These are phyloP conservation scores for Aechmea fasciata DNA, from an alignment of 176 grass and related monocot genomes.

Conservation along the genomic window DNA sequence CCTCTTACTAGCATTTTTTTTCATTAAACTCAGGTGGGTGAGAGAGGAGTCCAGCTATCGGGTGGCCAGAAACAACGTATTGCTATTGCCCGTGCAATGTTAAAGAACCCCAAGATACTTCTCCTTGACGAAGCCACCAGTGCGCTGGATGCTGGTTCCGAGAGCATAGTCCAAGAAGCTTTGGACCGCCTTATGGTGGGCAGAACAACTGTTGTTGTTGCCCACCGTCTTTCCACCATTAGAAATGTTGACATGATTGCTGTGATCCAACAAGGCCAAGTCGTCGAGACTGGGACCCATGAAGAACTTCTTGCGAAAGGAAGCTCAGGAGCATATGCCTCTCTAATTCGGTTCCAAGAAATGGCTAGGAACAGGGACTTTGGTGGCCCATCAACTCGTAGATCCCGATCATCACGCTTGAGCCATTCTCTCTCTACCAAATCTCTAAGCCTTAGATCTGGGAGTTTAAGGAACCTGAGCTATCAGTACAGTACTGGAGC, in stretches of 20 bases:
- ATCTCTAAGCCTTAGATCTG: constrained; percentile 65
- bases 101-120: constrained; percentile 69
- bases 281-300: constrained; percentile 66
- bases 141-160: constrained; percentile 61
- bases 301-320: constrained; percentile 69
- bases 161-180: constrained; percentile 73
- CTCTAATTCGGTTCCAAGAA: constrained; percentile 71
- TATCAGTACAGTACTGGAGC: constrained; percentile 71
- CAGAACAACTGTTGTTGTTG: constrained; percentile 59
- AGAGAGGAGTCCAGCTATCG: constrained; percentile 63
- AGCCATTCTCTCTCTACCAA: constrained; percentile 63
- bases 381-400: constrained; percentile 36
- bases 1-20: neutral
- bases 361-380: constrained; percentile 58
- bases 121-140: constrained; percentile 78
- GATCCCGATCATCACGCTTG: constrained; percentile 49
- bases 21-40: constrained; percentile 36
- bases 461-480: constrained; percentile 69
- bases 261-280: constrained; percentile 71
- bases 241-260: constrained; percentile 58
- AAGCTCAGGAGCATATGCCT: constrained; percentile 42
- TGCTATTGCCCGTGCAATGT: constrained; percentile 78
- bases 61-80: constrained; percentile 81
- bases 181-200: constrained; percentile 69
- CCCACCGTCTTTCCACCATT: constrained; percentile 63